Evolutionary conservation across 805 yeast species (phyloP), one percentile per base, ranked within the genome.

Genomic region (Wickerhamomyces subpelliculosus): DNA sequence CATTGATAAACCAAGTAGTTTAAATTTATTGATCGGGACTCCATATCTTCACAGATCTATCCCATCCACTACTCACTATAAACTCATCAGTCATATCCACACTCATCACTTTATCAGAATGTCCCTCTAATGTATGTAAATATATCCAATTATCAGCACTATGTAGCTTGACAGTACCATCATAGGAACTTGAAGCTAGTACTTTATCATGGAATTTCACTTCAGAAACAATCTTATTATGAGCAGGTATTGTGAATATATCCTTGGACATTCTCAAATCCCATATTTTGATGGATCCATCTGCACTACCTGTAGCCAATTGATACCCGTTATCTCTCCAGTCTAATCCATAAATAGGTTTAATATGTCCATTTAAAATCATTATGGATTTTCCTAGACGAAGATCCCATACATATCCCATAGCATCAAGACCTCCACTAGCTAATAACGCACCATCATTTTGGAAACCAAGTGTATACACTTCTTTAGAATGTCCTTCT

Each of bases 401-500:
- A 28, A 90, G 57, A 61, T 90, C 98, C 97, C 97, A 90, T 2
- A 89, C 55, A 32, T 81, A 64, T 0, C 78, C 79, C 16, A 77
- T 60, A 0, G 80, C 83, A 58, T 90, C 97, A 6, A 80, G 61
- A 0, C 96, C 96, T 4, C 81, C 93, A 11, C 86, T 75, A 1
- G 83, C 80, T 8, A 83, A 49, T 6, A 90, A 57, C 3, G 90
- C 67, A 1, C 97, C 97, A 50, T 86, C 95, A 0, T 71, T 69
- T 42, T 88, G 94, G 44, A 82, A 72, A 1, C 73, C 61, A 4
- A 84, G 56, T 0, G 78, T 52, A 42, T 73, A 77, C 0, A 88
- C 79, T 40, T 78, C 93, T 48, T 77, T 80, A 1, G 84, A 64
- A 54, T 90, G 97, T 0, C 97, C 96, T 53, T 86, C 95, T 56